Base-by-base conservation (phyloP, 495 filamentous ascomycete genomes). In the Penicillium flavigenum region DNA sequence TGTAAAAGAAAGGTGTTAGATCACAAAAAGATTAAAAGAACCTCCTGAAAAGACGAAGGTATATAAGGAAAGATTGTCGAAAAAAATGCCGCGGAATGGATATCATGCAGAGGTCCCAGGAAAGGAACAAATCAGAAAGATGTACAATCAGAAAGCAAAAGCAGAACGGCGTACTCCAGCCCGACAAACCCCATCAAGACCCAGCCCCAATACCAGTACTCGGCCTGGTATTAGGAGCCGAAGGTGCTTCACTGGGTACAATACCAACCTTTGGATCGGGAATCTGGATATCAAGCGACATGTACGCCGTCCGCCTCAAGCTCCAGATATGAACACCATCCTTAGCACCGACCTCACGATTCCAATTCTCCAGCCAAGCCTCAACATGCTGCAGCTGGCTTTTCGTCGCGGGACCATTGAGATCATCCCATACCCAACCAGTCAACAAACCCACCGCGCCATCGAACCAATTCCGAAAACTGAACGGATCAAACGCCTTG, bases 381-480 rank as follows among this genome's bases (percentile, higher is more conserved):
- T 96, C 93, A 17, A 96, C 75, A 3, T 72, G 76, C 36, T 74
- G 75, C 22, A 94, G 63, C 49, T 85, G 76, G n/a, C 76, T 69
- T 71, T 96, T 96, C 11, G 86, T 81, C 20, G 75, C 80, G 8
- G 88, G 86, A 2, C 87, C 77, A 1, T 91, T 91, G 24, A 94
- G 44, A 66, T 98, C 94, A 49, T 99, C 94, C 89, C 90, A 96
- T 14, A 97, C 52, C 91, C 91, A 99, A 17, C 91, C 85, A 4
- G 94, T 97, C 27, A 89, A 68, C 42, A 96, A 66, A 0, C 92
- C 91, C 59, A 95, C 56, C 6, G 89, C 68, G 4, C 82, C 83
- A 66, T 97, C 92, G 3, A 95, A 44, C 66, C 89, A 86, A 57
- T 91, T 93, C 45, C 87, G 77, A 44, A 76, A 59, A 43, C 76